Evolutionary conservation across 441 rosid species (phyloP).

Genomic region (Rhodomyrtus psidioides): DNA sequence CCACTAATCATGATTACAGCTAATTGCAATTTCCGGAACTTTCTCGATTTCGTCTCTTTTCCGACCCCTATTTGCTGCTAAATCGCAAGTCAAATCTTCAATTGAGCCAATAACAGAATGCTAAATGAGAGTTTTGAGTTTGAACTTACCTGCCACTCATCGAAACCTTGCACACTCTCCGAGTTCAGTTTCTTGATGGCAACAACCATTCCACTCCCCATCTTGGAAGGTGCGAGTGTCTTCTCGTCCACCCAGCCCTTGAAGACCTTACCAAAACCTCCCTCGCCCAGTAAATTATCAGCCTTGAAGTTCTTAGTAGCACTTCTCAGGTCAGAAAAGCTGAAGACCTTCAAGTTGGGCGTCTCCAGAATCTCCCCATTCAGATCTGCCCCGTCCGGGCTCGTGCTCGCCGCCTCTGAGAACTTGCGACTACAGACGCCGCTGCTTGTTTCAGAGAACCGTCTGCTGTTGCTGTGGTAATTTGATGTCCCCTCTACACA

Average conservation of each 20-base stretch:
- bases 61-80: neutral
- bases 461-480: conserved; percentile 17
- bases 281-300: conserved; percentile 48
- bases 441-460: conserved; percentile 29
- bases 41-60: neutral
- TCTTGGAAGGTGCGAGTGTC: conserved; percentile 34
- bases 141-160: conserved; percentile 42
- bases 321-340: conserved; percentile 24
- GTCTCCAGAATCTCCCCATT: conserved; percentile 36
- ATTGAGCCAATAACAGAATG: neutral
- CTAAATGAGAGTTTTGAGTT: neutral
- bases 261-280: conserved; percentile 51
- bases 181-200: conserved; percentile 48
- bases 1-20: neutral
- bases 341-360: conserved; percentile 33
- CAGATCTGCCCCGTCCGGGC: conserved; percentile 12
- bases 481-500: conserved; percentile 18
- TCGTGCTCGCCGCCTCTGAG: conserved; percentile 30
- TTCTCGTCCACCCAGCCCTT: conserved; percentile 50
- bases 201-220: conserved; percentile 35
- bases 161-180: conserved; percentile 42
- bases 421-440: conserved; percentile 34
- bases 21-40: neutral
- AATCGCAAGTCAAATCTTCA: neutral
- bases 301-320: conserved; percentile 38